A percentile compares a stretch with the other conserved stretches of the same genome.
Evolutionary conservation across 352 stramenopile species (phyloP).

Genomic region (Chloridella minuta): DNA sequence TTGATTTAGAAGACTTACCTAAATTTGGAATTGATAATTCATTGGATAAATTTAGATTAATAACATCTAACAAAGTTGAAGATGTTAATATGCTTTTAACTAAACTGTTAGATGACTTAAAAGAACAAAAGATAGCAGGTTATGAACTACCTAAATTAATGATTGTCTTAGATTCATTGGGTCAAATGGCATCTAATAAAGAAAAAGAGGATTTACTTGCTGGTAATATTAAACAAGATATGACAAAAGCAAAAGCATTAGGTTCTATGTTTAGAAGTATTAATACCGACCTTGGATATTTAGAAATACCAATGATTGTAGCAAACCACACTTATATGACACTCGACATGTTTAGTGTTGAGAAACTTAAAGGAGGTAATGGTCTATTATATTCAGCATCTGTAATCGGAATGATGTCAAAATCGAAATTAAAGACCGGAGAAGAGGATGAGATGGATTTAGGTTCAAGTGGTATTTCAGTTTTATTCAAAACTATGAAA

Average conservation of each 20-base stretch:
- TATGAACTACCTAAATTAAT: not conserved
- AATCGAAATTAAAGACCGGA: slow-evolving; percentile 5
- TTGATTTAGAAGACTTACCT: not conserved
- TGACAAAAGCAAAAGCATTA: not conserved
- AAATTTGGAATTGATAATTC: slow-evolving; percentile 12
- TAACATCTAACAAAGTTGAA: not conserved
- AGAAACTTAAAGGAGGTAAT: not conserved
- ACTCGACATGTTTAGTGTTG: not conserved
- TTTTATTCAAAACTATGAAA: not conserved
- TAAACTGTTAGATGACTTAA: not conserved
- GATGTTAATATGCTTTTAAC: not conserved
- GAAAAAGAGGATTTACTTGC: not conserved
- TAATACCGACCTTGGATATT: not conserved
- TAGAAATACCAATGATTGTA: not conserved
- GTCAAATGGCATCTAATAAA: not conserved
- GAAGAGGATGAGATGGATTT: not conserved
- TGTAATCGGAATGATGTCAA: not conserved
- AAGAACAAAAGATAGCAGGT: not conserved
- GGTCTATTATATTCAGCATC: not conserved
- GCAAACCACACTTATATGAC: slow-evolving; percentile 1
- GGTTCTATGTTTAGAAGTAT: slow-evolving; percentile 11
- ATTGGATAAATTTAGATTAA: not conserved
- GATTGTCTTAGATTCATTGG: not conserved
- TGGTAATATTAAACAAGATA: not conserved
- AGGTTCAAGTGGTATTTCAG: not conserved